Conservation (phyloP, 768 basidiomycete species). For the Vararia minispora region DNA sequence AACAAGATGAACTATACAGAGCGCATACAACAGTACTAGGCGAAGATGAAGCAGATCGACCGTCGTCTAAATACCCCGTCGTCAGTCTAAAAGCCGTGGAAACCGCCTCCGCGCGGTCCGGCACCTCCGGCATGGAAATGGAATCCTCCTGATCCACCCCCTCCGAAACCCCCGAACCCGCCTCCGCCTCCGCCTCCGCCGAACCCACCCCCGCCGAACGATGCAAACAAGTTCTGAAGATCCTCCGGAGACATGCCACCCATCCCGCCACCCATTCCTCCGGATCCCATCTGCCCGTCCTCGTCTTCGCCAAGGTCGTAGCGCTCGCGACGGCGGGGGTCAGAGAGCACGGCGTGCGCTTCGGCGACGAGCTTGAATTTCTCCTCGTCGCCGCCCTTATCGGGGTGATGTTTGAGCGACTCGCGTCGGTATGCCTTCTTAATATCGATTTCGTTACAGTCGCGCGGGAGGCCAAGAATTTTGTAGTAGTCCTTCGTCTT, state of each 20-base stretch:
- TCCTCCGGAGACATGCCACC: conserved; percentile 27
- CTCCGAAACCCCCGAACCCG: conserved; percentile 7
- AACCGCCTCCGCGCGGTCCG: too few relatives aligned
- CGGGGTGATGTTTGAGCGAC: conserved; percentile 77
- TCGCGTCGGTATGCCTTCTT: conserved; percentile 89
- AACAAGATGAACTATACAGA: too few relatives aligned
- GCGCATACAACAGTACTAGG: too few relatives aligned
- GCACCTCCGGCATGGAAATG: too few relatives aligned
- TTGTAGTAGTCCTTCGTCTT: conserved; percentile 90
- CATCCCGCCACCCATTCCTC: conserved; percentile 16
- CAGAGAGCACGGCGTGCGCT: conserved; percentile 74
- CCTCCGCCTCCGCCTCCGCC: conserved; percentile 2
- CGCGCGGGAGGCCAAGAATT: conserved; percentile 51
- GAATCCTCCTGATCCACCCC: too few relatives aligned
- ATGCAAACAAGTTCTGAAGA: conserved; percentile 12
- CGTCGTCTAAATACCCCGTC: too few relatives aligned
- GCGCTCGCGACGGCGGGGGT: conserved; percentile 56
- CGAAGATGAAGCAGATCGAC: too few relatives aligned
- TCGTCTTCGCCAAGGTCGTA: conserved; percentile 82
- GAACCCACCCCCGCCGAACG: conserved; percentile 5
- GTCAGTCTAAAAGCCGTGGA: too few relatives aligned
- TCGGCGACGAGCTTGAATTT: conserved; percentile 88
- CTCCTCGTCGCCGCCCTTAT: conserved; percentile 93
- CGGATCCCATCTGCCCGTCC: conserved; percentile 40
- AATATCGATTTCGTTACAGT: conserved; percentile 61